Conservation (phyloP, 768 basidiomycete genomes). For the Mycena crocata region DNA sequence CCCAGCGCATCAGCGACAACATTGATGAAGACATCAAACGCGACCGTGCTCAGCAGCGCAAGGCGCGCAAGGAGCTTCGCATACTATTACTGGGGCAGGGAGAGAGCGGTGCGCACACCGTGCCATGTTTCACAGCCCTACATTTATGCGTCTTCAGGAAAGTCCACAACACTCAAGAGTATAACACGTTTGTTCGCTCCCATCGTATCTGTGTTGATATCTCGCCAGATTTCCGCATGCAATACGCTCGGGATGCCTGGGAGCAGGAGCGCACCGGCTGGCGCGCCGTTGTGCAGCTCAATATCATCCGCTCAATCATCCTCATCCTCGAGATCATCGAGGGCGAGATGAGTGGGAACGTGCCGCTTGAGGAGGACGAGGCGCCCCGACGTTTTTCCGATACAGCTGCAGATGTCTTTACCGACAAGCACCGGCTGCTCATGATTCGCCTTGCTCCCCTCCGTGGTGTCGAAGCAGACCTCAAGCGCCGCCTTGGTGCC, state of each 20-base stretch:
- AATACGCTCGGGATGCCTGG: conserved; percentile 73
- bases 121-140: conserved; percentile 3
- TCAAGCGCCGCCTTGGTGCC: conserved; percentile 70
- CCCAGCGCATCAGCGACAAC: conserved; percentile 60
- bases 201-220: neutral
- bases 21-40: conserved; percentile 72
- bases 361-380: conserved; percentile 50
- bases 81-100: conserved; percentile 74
- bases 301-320: conserved; percentile 79
- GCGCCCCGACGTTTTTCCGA: conserved; percentile 35
- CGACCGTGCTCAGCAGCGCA: conserved; percentile 57
- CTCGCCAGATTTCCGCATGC: conserved; percentile 75
- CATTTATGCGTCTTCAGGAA: conserved; percentile 54
- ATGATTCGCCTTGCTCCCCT: conserved; percentile 74
- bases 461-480: conserved; percentile 68
- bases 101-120: conserved; percentile 65
- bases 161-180: conserved; percentile 80
- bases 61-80: conserved; percentile 61
- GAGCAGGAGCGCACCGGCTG: conserved; percentile 76
- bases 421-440: conserved; percentile 63
- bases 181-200: neutral
- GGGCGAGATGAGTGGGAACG: conserved; percentile 60
- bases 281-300: conserved; percentile 84
- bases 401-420: conserved; percentile 45
- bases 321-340: conserved; percentile 72